Percentiles rank a stretch among this genome's conserved stretches.
phyloP scores from a whole-genome alignment of 2,329 filamentous ascomycete species.

The Epichloe gansuensis region DNA sequence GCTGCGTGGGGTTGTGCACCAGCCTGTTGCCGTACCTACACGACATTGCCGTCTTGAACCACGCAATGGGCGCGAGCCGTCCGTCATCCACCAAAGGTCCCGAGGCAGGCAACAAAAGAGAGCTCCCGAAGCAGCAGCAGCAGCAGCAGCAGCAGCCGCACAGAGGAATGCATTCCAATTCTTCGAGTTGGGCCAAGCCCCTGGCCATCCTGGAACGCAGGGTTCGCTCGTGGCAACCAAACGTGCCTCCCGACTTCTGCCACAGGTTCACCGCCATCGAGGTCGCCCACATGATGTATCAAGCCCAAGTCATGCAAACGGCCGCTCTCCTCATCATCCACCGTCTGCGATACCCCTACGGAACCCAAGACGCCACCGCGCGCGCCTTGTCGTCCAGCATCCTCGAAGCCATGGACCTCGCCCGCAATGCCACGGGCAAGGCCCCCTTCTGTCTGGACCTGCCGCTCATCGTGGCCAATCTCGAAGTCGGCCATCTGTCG shows the following conservation, averaged over 20 bases:
- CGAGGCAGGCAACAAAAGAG: not conserved
- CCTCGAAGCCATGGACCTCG: constrained; percentile 13
- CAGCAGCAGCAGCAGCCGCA: too few species aligned
- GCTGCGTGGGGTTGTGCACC: constrained; percentile 14
- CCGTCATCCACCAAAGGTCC: not conserved
- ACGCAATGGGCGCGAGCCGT: constrained; percentile 5
- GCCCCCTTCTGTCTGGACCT: constrained; percentile 11
- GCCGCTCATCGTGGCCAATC: constrained; percentile 13
- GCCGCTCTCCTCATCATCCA: constrained; percentile 14
- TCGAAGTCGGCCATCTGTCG: constrained; percentile 10
- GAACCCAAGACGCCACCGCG: not conserved
- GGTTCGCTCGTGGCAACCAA: constrained; percentile 12
- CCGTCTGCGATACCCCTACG: constrained; percentile 12
- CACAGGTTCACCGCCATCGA: constrained; percentile 10
- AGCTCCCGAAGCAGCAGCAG: not conserved
- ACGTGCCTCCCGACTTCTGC: constrained; percentile 11
- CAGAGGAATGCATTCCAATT: too few species aligned
- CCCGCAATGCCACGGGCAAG: constrained; percentile 8
- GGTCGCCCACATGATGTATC: constrained; percentile 17
- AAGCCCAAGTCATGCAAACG: constrained; percentile 13
- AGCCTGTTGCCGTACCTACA: constrained; percentile 14
- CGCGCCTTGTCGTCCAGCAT: constrained; percentile 9
- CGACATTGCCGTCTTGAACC: constrained; percentile 14
- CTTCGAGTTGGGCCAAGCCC: not conserved
- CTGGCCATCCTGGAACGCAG: constrained; percentile 8